Conservation (phyloP, 1,284 basidiomycete genomes). For the Phellinidium pouzarii region DNA sequence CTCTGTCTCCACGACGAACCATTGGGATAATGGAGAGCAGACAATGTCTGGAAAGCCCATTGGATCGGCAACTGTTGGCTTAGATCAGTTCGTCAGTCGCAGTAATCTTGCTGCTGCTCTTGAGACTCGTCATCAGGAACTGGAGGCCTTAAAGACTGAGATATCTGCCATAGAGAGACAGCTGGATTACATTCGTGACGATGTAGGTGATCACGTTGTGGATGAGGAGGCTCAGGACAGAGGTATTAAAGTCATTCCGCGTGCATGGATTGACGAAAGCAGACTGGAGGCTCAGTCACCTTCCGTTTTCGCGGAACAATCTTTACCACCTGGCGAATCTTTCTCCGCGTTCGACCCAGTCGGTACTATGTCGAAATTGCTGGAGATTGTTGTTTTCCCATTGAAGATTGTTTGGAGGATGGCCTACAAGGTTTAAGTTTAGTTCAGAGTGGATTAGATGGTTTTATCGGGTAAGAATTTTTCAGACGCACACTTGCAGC, state of each 20-base stretch:
- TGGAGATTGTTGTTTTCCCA: slow-evolving; percentile 9
- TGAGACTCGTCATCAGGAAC: not conserved
- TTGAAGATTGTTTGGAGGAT: slow-evolving; percentile 13
- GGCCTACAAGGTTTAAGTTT: slow-evolving; percentile 1
- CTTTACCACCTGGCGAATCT: not conserved
- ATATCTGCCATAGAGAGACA: not conserved
- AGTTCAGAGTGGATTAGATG: no score
- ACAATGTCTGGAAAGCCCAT: not conserved
- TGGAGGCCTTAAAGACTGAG: not conserved
- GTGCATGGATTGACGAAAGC: slow-evolving; percentile 6
- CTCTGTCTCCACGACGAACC: not conserved
- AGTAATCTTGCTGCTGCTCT: not conserved
- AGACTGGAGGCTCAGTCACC: slow-evolving; percentile 3
- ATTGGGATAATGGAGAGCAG: not conserved
- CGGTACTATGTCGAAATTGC: slow-evolving; percentile 1
- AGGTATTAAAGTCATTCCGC: not conserved
- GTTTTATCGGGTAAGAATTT: not conserved
- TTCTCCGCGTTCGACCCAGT: slow-evolving; percentile 1
- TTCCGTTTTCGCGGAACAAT: not conserved
- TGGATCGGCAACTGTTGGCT: not conserved
- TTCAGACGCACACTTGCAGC: no score
- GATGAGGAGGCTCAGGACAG: not conserved
- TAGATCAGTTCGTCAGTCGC: not conserved
- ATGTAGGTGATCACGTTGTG: not conserved
- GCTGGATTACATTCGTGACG: not conserved